Conservation (phyloP, 306 rosid species). For the Cicer arietinum region DNA sequence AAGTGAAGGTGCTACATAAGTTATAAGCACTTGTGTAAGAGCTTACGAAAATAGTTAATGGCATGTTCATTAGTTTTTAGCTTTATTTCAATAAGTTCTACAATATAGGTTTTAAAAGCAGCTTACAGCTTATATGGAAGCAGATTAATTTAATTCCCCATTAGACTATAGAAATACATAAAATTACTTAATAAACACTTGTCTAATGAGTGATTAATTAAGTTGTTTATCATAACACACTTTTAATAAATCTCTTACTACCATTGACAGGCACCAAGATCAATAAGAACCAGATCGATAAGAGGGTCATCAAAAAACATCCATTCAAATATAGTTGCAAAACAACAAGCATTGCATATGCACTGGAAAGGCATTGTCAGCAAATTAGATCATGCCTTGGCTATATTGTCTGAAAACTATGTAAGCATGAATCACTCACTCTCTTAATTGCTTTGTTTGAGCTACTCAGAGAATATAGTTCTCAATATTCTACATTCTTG, state of each 20-base stretch:
- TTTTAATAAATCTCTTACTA: slow-evolving; percentile 21
- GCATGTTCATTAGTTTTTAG: neutral
- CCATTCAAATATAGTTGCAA: slow-evolving; percentile 77
- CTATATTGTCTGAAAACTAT: slow-evolving; percentile 63
- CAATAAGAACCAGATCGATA: slow-evolving; percentile 67
- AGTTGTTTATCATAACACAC: neutral
- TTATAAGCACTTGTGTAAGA: neutral
- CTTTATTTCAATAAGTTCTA: neutral
- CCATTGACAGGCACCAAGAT: slow-evolving; percentile 77
- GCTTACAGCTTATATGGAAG: neutral
- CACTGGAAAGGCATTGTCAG: slow-evolving; percentile 89
- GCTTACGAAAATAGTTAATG: neutral
- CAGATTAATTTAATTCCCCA: neutral
- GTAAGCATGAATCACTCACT: slow-evolving; percentile 54
- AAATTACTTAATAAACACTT: neutral
- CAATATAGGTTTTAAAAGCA: neutral
- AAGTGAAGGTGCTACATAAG: too few relatives aligned
- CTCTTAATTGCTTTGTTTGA: slow-evolving; percentile 21
- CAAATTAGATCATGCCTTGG: slow-evolving; percentile 66
- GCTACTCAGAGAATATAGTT: slow-evolving; percentile 21
- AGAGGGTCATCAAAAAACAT: slow-evolving; percentile 82
- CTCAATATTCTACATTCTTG: slow-evolving; percentile 34
- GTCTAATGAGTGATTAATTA: neutral
- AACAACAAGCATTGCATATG: slow-evolving; percentile 79
- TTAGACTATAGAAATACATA: neutral